These are phyloP conservation scores for Cordyceps fumosorosea DNA, from an alignment of 2,329 filamentous ascomycete species.

Conservation along the genomic window DNA sequence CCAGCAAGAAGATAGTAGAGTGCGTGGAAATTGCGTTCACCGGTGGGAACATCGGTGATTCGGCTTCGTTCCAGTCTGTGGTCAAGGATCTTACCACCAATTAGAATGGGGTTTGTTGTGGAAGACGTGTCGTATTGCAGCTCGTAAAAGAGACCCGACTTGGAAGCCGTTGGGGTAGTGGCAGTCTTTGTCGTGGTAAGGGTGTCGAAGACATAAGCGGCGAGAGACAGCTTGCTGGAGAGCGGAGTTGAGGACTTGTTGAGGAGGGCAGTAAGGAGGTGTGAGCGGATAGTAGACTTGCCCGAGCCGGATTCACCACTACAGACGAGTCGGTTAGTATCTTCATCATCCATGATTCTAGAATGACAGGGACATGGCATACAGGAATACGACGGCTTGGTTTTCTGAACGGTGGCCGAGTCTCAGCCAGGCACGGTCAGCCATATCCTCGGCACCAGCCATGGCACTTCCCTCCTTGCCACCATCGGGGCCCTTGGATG, in stretches of 20 bases:
- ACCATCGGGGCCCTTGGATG: conserved; percentile 82
- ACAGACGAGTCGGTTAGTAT: conserved; percentile 20
- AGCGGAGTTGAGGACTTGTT: conserved; percentile 88
- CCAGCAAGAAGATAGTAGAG: conserved; percentile 93
- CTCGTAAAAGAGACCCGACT: conserved; percentile 91
- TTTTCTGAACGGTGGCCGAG: conserved; percentile 86
- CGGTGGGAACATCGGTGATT: conserved; percentile 85
- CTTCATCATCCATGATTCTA: not conserved
- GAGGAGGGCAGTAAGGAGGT: conserved; percentile 78
- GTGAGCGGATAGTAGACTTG: conserved; percentile 89
- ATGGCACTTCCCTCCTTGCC: conserved; percentile 86
- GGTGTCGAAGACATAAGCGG: conserved; percentile 91
- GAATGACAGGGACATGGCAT: conserved; percentile 34
- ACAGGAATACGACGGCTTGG: conserved; percentile 90
- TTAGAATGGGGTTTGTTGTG: conserved; percentile 74
- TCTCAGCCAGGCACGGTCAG: conserved; percentile 75
- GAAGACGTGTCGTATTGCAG: conserved; percentile 92
- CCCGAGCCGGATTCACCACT: conserved; percentile 94
- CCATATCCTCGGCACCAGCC: conserved; percentile 87
- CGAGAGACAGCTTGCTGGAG: conserved; percentile 86
- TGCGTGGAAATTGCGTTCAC: conserved; percentile 93
- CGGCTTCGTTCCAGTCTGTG: conserved; percentile 88
- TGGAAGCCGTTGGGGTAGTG: conserved; percentile 91
- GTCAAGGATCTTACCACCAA: conserved; percentile 91
- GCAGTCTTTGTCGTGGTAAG: conserved; percentile 96